phyloP scores from a whole-genome alignment of 257 asterid species.

The Solanum tarijense region DNA sequence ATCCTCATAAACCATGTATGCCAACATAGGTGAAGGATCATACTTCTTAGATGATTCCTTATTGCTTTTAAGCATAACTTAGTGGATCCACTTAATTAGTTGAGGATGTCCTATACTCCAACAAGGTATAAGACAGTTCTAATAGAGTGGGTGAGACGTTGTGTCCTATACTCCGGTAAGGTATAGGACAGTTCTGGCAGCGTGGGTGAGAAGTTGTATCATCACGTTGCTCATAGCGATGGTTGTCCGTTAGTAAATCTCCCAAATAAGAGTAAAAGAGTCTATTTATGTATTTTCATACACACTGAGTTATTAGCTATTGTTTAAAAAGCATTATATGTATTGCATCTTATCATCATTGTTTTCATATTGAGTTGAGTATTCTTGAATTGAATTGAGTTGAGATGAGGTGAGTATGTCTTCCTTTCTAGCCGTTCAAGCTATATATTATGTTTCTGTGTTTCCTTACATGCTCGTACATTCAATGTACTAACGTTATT shows the following conservation, averaged over 20 bases:
- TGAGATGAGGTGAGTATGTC: no score
- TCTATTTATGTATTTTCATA: background rate
- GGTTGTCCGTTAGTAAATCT: background rate
- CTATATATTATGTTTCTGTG: no score
- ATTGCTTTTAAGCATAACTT: background rate
- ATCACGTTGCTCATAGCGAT: background rate
- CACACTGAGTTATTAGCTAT: no score
- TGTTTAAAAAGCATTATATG: no score
- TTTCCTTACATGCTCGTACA: no score
- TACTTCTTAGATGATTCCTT: background rate
- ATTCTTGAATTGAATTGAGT: no score
- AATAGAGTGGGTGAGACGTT: rapidly evolving
- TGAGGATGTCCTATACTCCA: background rate
- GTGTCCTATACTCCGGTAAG: no score
- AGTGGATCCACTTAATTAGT: background rate
- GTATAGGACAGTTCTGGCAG: no score
- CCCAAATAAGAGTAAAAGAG: background rate
- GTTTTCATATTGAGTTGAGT: background rate
- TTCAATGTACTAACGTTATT: no score
- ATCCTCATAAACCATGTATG: background rate
- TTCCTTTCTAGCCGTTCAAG: no score
- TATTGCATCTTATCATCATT: no score
- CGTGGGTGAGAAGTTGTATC: no score
- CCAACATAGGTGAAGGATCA: background rate
- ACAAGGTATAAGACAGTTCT: background rate